Conservation (phyloP, 352 stramenopile species). For the Blastocystis sp. region DNA sequence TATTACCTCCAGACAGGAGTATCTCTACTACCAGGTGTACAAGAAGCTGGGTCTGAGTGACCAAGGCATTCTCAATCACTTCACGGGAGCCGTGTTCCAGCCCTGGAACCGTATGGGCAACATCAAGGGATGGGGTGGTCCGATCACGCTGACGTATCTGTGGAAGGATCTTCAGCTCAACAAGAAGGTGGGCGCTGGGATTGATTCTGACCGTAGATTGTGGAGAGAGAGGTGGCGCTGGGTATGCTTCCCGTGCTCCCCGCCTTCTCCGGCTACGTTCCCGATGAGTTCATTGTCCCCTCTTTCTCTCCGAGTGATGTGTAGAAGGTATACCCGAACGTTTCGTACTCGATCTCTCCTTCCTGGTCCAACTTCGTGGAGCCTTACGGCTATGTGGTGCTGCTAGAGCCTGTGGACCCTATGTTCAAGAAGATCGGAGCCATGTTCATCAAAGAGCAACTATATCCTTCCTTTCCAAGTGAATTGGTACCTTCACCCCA, state of each 20-base stretch:
- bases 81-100: conserved; percentile 64
- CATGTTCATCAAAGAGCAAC: background rate
- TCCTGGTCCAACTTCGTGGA: background rate
- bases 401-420: conserved; percentile 45
- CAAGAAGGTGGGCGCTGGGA: background rate
- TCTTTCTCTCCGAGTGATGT: too few species aligned
- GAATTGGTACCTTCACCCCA: background rate
- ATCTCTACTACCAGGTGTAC: conserved; percentile 75
- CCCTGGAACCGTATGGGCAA: conserved; percentile 71
- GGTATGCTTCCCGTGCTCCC: conserved; percentile 77
- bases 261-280: conserved; percentile 74
- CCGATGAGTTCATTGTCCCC: conserved; percentile 64
- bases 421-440: conserved; percentile 4
- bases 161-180: conserved; percentile 68
- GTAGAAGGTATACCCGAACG: background rate
- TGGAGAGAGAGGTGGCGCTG: conserved; percentile 71
- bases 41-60: conserved; percentile 70
- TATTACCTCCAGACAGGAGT: conserved; percentile 62
- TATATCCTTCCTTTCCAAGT: background rate
- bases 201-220: conserved; percentile 60
- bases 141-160: conserved; percentile 61
- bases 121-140: conserved; percentile 64
- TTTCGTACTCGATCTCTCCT: background rate
- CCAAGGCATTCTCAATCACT: conserved; percentile 72
- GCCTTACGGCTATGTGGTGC: background rate